These are phyloP conservation scores for Rubia peregrina DNA, from an alignment of 305 asterid genomes.

Conservation along the genomic window DNA sequence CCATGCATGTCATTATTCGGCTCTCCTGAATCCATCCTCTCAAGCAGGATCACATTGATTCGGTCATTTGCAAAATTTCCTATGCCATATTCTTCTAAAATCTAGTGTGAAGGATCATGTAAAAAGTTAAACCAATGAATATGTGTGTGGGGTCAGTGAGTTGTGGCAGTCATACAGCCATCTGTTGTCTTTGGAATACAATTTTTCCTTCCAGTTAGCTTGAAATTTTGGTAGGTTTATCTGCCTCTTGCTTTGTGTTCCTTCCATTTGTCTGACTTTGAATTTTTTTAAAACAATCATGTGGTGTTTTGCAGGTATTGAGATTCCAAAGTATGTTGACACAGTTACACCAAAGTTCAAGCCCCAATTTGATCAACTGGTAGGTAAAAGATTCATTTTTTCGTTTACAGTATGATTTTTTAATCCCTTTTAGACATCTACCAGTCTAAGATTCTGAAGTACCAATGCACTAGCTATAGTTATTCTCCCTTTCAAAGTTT, in stretches of 20 bases:
- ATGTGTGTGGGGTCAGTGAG: background rate
- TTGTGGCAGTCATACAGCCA: background rate
- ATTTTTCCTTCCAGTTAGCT: background rate
- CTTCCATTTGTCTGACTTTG: background rate
- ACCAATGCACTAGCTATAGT: background rate
- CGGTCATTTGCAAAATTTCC: background rate
- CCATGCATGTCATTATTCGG: background rate
- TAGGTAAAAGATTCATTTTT: slow-evolving; percentile 26
- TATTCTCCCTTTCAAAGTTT: background rate
- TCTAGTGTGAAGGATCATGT: background rate
- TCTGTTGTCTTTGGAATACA: background rate
- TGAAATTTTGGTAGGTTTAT: background rate
- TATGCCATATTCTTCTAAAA: background rate
- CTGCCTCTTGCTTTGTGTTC: background rate
- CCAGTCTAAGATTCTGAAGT: background rate
- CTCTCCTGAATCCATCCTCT: background rate
- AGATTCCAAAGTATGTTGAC: slow-evolving; percentile 86
- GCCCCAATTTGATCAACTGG: slow-evolving; percentile 91
- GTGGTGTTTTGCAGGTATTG: slow-evolving; percentile 48
- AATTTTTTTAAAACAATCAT: background rate
- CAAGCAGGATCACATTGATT: background rate
- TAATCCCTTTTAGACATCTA: background rate
- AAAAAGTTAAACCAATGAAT: background rate
- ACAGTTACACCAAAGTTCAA: slow-evolving; percentile 84
- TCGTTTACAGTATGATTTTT: background rate